These are phyloP conservation scores for Trichoderma lentiforme DNA, from an alignment of 2,329 filamentous ascomycete species.

Conservation along the genomic window DNA sequence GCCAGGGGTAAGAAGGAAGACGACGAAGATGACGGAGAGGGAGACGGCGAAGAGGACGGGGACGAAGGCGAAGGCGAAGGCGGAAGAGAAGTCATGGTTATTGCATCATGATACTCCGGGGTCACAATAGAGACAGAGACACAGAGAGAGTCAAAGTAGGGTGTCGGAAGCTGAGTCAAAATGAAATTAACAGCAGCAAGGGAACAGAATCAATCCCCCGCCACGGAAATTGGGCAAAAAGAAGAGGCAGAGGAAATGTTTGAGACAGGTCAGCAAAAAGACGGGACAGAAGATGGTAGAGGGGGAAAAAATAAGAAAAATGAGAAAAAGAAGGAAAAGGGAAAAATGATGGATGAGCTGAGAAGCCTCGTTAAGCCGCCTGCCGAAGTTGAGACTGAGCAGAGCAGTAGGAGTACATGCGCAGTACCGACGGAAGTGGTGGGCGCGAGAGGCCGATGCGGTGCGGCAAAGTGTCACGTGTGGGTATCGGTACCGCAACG, in stretches of 20 bases:
- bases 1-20: neutral
- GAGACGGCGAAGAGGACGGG: neutral
- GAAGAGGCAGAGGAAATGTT: no score
- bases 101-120: neutral
- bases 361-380: neutral
- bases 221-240: neutral
- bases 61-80: neutral
- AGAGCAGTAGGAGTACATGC: neutral
- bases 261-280: neutral
- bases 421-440: neutral
- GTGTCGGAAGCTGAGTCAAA: neutral
- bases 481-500: neutral
- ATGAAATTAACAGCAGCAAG: neutral
- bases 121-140: neutral
- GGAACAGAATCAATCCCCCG: neutral
- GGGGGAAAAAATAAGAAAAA: neutral
- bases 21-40: neutral
- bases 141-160: neutral
- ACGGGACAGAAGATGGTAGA: neutral
- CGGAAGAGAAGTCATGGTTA: neutral
- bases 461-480: neutral
- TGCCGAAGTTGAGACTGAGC: neutral
- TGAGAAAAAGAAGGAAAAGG: neutral
- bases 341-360: neutral
- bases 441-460: neutral